Conservation (phyloP, 768 basidiomycete genomes). For the Boletus tylopilopsis region DNA sequence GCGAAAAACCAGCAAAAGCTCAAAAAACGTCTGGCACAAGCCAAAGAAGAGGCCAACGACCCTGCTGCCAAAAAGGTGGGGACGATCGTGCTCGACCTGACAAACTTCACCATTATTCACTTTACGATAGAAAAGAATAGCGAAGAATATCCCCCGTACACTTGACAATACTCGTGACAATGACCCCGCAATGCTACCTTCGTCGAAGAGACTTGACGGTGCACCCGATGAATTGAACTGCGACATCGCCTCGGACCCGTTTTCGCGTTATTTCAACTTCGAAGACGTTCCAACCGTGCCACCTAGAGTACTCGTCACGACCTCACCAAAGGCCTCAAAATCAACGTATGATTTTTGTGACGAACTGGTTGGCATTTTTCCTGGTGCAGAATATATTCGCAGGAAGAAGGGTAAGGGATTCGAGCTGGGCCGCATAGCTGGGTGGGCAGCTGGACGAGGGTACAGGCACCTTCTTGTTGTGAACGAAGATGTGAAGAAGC, state of each 20-base stretch:
- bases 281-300: conserved; percentile 66
- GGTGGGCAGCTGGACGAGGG: conserved; percentile 87
- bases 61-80: conserved; percentile 75
- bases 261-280: conserved; percentile 72
- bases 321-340: conserved; percentile 84
- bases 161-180: conserved; percentile 92
- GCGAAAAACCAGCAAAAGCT: conserved; percentile 80
- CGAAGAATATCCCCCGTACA: conserved; percentile 84
- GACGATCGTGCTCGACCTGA: conserved; percentile 1
- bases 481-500: conserved; percentile 92
- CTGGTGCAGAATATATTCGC: conserved; percentile 85
- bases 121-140: conserved; percentile 68
- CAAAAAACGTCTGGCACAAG: conserved; percentile 70
- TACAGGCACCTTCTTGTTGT: conserved; percentile 90
- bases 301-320: conserved; percentile 88
- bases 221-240: conserved; percentile 55
- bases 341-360: conserved; percentile 90
- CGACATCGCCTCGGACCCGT: conserved; percentile 72
- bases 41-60: conserved; percentile 73
- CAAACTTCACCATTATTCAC: background rate
- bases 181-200: conserved; percentile 46
- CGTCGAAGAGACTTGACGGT: conserved; percentile 27
- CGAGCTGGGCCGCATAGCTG: conserved; percentile 85
- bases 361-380: conserved; percentile 84
- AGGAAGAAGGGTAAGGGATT: conserved; percentile 88